Evolutionary conservation across 2,329 filamentous ascomycete species (phyloP), one percentile per base, ranked within the genome.

Genomic region (Cercospora canescens): DNA sequence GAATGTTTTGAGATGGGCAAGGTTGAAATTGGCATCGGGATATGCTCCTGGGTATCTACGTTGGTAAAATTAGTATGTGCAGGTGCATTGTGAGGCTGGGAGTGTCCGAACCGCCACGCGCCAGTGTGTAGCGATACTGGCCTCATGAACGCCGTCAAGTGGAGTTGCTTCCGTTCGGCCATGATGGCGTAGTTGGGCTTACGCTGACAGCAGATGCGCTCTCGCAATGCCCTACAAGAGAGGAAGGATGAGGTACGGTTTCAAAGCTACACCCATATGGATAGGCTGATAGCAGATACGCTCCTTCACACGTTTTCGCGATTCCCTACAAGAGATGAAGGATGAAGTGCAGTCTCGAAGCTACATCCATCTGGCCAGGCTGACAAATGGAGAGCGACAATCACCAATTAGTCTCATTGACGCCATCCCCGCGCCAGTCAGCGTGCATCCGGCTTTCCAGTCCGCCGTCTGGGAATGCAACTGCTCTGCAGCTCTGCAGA

Each of bases 1-100:
- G 69, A 87, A 87, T 0, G 79, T 78, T 55, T 82, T 83, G 5
- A 87, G 76, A 68, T 87, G 84, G 5, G 56, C 74, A 14, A 87
- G 79, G 68, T 86, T 86, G 81, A 87, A 87, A 76, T 87, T 87
- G 61, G 85, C 85, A 63, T 87, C 85, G 0, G 85, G 78, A 63
- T 84, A 85, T 0, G 85, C 76, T 3, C 82, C 83, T 0, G 85
- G 85, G 67, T 86, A 87, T 6, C 85, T 62, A 16, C 16, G 35
- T 24, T 35, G 21, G 16, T 30, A 3, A 37, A 11, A 56, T 67
- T 26, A 54, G 45, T 61, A 16, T 5, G 28, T 56, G 41, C 16
- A n/a, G 14, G 12, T 11, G 4, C 4, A 6, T 26, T 9, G 48
- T 21, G 18, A 21, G 14, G 28, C 18, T 34, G 48, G 48, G 16